These are phyloP conservation scores for Aspergillus pseudotamarii DNA, from an alignment of 2,329 filamentous ascomycete species.

Conservation along the genomic window DNA sequence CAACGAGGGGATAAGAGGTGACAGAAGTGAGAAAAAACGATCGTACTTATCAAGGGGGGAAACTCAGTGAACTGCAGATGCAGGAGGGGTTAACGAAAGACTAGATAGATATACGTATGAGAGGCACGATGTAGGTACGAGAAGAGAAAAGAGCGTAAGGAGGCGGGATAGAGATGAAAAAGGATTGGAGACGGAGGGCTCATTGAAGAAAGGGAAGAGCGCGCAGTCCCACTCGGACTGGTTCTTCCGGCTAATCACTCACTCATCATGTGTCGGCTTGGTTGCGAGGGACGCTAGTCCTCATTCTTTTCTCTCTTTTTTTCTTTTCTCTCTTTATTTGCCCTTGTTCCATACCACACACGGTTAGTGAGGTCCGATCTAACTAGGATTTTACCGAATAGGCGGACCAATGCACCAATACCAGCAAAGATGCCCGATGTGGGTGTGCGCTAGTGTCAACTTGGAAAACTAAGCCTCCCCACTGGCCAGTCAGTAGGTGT, in stretches of 20 bases:
- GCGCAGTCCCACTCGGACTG: slow-evolving; percentile 8
- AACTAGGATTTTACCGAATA: slow-evolving; percentile 1
- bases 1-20: not conserved
- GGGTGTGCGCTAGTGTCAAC: slow-evolving; percentile 15
- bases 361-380: not conserved
- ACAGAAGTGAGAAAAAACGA: slow-evolving; percentile 6
- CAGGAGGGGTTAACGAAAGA: slow-evolving; percentile 25
- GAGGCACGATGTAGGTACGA: slow-evolving; percentile 13
- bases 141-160: slow-evolving; percentile 10
- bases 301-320: slow-evolving; percentile 3
- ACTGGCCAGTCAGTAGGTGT: slow-evolving; percentile 14
- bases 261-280: not conserved
- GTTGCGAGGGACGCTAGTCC: not conserved
- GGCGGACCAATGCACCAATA: slow-evolving; percentile 13
- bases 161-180: slow-evolving; percentile 12
- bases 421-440: slow-evolving; percentile 5
- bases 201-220: slow-evolving; percentile 9
- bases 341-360: not conserved
- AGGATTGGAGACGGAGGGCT: slow-evolving; percentile 11
- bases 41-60: slow-evolving; percentile 2
- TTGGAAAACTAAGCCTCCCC: slow-evolving; percentile 7
- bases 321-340: not conserved
- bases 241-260: slow-evolving; percentile 3
- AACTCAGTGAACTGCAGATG: not conserved
- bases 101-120: slow-evolving; percentile 7